phyloP scores from a whole-genome alignment of 352 stramenopile species.

The Pythium insidiosum region DNA sequence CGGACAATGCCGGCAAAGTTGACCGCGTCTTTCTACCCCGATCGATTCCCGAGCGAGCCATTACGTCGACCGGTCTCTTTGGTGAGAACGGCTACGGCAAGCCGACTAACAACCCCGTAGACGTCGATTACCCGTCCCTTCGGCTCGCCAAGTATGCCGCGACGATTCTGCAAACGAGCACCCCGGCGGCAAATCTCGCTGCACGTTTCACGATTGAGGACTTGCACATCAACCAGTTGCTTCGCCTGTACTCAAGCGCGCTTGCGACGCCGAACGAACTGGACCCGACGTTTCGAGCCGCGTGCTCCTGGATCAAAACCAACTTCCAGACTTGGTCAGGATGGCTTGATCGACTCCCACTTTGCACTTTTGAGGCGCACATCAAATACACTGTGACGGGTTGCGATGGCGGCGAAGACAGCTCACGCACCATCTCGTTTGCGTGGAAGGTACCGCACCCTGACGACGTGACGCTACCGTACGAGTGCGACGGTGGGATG shows the following conservation, averaged over 20 bases:
- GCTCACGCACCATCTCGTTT: conserved; percentile 5
- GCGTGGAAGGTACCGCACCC: conserved; percentile 11
- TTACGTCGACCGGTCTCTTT: conserved; percentile 21
- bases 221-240: not conserved
- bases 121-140: conserved; percentile 26
- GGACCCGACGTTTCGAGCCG: conserved; percentile 25
- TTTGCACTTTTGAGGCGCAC: conserved; percentile 5
- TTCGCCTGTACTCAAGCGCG: not conserved
- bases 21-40: conserved; percentile 30
- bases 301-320: conserved; percentile 39
- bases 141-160: not conserved
- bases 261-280: not conserved
- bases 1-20: conserved; percentile 13
- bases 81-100: conserved; percentile 40
- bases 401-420: conserved; percentile 13
- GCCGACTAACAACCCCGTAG: conserved; percentile 28
- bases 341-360: conserved; percentile 9
- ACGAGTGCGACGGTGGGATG: conserved; percentile 19
- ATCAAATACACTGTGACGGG: conserved; percentile 8
- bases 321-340: conserved; percentile 6
- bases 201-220: not conserved
- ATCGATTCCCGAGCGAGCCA: conserved; percentile 13
- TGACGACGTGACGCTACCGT: conserved; percentile 8
- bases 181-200: not conserved
- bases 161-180: not conserved